These are phyloP conservation scores for Ceratonia siliqua DNA, from an alignment of 306 rosid species.

Conservation along the genomic window DNA sequence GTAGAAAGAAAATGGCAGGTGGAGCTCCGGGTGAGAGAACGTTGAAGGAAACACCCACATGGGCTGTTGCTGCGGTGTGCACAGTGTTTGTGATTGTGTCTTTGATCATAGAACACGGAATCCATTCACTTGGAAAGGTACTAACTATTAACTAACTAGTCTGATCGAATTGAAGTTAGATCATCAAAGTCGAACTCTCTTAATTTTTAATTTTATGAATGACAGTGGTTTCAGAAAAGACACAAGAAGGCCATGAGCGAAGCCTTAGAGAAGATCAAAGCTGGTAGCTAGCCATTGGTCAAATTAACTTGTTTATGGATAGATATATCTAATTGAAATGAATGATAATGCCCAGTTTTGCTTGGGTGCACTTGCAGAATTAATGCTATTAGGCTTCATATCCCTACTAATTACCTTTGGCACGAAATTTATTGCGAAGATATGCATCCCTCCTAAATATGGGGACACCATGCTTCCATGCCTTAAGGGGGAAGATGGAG, in stretches of 20 bases:
- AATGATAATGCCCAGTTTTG: neutral
- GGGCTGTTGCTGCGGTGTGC: slow-evolving; percentile 79
- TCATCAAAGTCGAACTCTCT: too few species aligned
- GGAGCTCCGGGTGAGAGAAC: slow-evolving; percentile 45
- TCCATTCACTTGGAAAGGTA: slow-evolving; percentile 69
- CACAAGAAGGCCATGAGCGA: slow-evolving; percentile 70
- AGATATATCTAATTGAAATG: too few species aligned
- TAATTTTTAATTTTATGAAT: neutral
- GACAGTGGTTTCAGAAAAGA: slow-evolving; percentile 65
- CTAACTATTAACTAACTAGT: too few species aligned
- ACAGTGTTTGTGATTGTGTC: slow-evolving; percentile 57
- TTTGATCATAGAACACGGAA: slow-evolving; percentile 58
- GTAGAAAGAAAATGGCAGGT: slow-evolving; percentile 33
- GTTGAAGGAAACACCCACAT: slow-evolving; percentile 64
- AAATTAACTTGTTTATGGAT: too few species aligned
- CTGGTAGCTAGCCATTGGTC: slow-evolving; percentile 49
- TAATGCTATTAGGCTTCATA: slow-evolving; percentile 73
- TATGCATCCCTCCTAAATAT: slow-evolving; percentile 47
- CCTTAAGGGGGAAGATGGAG: neutral
- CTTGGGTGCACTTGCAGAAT: slow-evolving; percentile 46
- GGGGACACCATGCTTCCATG: slow-evolving; percentile 73
- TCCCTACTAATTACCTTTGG: slow-evolving; percentile 66
- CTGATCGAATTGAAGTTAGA: too few species aligned
- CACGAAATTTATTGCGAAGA: slow-evolving; percentile 47
- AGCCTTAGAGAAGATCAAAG: slow-evolving; percentile 80